Evolutionary conservation across 495 filamentous ascomycete species (phyloP).

Genomic region (Aspergillus heteromorphus): DNA sequence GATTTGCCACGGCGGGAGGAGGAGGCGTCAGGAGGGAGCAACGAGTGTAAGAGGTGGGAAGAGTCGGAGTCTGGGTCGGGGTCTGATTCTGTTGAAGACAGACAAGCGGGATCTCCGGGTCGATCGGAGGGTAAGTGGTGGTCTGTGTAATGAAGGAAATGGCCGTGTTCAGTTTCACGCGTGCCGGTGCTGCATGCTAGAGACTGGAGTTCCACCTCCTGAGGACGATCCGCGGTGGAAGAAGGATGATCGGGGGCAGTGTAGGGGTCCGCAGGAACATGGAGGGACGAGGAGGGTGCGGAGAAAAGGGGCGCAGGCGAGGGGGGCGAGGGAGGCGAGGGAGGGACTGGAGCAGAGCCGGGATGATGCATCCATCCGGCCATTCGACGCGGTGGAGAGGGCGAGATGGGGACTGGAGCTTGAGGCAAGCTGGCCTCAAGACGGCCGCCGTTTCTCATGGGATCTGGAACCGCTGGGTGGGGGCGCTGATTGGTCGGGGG

Average conservation of each 20-base stretch:
- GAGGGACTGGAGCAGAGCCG: neutral
- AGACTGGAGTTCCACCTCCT: constrained; percentile 15
- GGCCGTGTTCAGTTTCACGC: constrained; percentile 3
- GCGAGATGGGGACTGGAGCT: constrained; percentile 16
- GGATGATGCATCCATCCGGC: constrained; percentile 8
- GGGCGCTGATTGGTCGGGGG: neutral
- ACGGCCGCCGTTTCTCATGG: neutral
- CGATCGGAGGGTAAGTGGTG: constrained; percentile 5
- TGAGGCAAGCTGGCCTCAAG: constrained; percentile 38
- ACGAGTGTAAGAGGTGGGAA: constrained; percentile 7
- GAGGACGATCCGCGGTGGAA: constrained; percentile 2
- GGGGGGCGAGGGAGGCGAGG: neutral
- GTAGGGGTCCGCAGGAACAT: constrained; percentile 9
- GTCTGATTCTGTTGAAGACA: neutral
- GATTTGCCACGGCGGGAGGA: constrained; percentile 12
- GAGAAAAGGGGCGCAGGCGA: constrained; percentile 2
- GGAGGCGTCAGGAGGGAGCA: constrained; percentile 8
- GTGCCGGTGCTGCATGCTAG: constrained; percentile 15
- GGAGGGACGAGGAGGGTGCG: constrained; percentile 2
- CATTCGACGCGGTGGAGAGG: neutral
- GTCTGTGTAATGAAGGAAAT: constrained; percentile 2
- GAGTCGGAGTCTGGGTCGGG: constrained; percentile 5
- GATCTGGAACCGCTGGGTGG: neutral
- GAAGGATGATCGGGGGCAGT: constrained; percentile 3
- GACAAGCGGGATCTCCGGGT: neutral